Conservation (phyloP, 2,329 filamentous ascomycete species). For the Fusarium brachygibbosum region DNA sequence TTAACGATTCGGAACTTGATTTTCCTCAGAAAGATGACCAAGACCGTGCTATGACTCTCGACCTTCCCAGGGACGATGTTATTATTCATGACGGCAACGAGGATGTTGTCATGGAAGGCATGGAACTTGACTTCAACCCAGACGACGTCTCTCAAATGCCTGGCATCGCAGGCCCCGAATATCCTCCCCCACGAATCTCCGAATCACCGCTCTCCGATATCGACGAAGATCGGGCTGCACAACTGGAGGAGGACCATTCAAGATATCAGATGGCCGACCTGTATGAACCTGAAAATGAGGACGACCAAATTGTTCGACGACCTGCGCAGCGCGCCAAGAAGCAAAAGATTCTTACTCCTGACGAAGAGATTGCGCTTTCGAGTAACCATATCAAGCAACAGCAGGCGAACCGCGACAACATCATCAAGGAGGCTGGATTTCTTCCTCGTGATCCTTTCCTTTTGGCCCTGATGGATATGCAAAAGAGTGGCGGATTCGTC, state of each 20-base stretch:
- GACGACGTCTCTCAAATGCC: conserved; percentile 71
- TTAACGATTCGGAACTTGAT: conserved; percentile 72
- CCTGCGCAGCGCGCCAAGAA: conserved; percentile 79
- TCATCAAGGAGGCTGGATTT: conserved; percentile 85
- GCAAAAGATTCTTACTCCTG: conserved; percentile 85
- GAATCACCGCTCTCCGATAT: conserved; percentile 79
- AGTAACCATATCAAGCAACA: conserved; percentile 85
- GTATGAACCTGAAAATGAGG: conserved; percentile 72
- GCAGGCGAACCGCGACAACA: conserved; percentile 86
- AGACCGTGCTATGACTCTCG: conserved; percentile 68
- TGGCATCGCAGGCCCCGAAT: conserved; percentile 61
- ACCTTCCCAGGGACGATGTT: conserved; percentile 66
- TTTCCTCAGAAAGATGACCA: conserved; percentile 68
- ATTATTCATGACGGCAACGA: conserved; percentile 74
- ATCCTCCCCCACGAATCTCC: conserved; percentile 72
- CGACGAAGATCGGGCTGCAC: conserved; percentile 71
- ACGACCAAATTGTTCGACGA: conserved; percentile 72
- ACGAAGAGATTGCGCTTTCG: conserved; percentile 82
- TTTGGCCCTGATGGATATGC: conserved; percentile 89
- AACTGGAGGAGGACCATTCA: conserved; percentile 70
- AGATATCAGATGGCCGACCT: conserved; percentile 68
- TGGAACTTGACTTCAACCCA: conserved; percentile 75
- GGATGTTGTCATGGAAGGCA: conserved; percentile 67
- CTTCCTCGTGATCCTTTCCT: conserved; percentile 89
- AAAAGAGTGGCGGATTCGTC: conserved; percentile 91